These are phyloP conservation scores for Amylostereum areolatum DNA, from an alignment of 1,284 basidiomycete genomes.

Conservation along the genomic window DNA sequence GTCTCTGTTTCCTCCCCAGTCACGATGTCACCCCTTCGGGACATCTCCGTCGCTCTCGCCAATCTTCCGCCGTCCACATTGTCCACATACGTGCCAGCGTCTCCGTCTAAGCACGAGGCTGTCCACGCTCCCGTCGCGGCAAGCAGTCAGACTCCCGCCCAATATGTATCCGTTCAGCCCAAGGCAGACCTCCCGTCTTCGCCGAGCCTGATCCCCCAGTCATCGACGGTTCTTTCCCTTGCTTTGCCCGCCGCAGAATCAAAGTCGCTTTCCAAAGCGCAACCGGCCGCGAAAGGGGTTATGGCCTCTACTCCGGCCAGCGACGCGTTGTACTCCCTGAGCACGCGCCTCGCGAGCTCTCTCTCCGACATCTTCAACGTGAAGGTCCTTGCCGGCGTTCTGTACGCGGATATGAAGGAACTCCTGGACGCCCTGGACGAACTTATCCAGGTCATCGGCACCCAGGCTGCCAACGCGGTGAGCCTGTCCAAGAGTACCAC, in stretches of 20 bases:
- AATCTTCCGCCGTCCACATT: slow-evolving; percentile 35
- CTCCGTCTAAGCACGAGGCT: slow-evolving; percentile 8
- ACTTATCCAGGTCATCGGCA: slow-evolving; percentile 42
- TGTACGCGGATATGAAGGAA: slow-evolving; percentile 49
- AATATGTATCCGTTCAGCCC: background rate
- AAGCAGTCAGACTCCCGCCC: slow-evolving; percentile 1
- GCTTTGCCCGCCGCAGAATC: background rate
- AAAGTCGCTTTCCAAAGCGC: slow-evolving; percentile 12
- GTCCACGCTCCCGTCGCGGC: slow-evolving; percentile 13
- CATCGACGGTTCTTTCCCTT: too few relatives aligned
- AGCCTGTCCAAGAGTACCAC: slow-evolving; percentile 43
- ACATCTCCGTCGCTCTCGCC: slow-evolving; percentile 51
- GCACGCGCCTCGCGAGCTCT: slow-evolving; percentile 38
- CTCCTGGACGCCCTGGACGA: slow-evolving; percentile 57
- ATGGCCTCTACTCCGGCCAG: background rate
- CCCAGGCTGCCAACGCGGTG: slow-evolving; percentile 25
- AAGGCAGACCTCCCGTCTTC: too few relatives aligned
- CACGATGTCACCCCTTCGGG: slow-evolving; percentile 41
- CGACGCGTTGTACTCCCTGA: slow-evolving; percentile 24
- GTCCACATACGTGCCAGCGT: slow-evolving; percentile 16
- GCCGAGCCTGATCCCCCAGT: too few relatives aligned
- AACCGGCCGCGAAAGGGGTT: slow-evolving; percentile 1
- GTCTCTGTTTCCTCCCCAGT: slow-evolving; percentile 26
- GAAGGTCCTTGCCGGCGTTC: slow-evolving; percentile 33
- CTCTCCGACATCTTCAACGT: slow-evolving; percentile 47